Evolutionary conservation across 768 basidiomycete genomes (phyloP), one percentile per base, ranked within the genome.

Genomic region (Neoboletus brunneissimus): DNA sequence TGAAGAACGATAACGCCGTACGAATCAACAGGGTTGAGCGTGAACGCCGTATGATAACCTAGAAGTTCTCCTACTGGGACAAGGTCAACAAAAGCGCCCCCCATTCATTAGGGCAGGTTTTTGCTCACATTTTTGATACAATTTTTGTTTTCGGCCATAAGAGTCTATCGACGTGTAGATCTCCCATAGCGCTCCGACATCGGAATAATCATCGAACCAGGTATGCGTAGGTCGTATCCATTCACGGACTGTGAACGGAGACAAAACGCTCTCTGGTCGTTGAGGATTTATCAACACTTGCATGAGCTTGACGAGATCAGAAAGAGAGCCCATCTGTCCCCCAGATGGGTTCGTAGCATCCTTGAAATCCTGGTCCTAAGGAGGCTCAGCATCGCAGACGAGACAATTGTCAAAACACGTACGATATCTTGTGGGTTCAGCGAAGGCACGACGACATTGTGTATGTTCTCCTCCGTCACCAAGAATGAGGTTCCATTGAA

Each of bases 251-350:
- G 73, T 72, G 18, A 61, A 61, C 1, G 64, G 48, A 9, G 77
- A 70, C 11, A 78, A 48, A 20, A 77, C 56, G 15, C 74, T 71
- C 25, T 72, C 72, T 20, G 64, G 63, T 20, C 53, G 66, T 31
- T 34, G 60, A 12, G 82, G 79, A 38, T 81, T 72, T 27, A 84
- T 70, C 44, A 83, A 61, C 4, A 75, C 73, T 51, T 76, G 75
- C 72, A 79, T 79, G 45, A 80, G 49, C 7, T 63, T 76, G 16
- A 66, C 64, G 9, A 80, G 67, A 59, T 84, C 83, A 1, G 73
- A 61, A 12, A 84, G 67, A 0, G 81, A 82, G 56, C 76, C 74
- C 60, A 79, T 80, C 57, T 84, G 82, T 2, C 81, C 82, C 3
- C 76, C 81, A 3, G 77, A 63, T 3, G 81, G 72, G 54, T 81